A percentile compares a stretch with the other conserved stretches of the same genome.
Evolutionary conservation across 176 grass and related monocot genomes (phyloP).

Genomic region (Calamus simplicifolius): DNA sequence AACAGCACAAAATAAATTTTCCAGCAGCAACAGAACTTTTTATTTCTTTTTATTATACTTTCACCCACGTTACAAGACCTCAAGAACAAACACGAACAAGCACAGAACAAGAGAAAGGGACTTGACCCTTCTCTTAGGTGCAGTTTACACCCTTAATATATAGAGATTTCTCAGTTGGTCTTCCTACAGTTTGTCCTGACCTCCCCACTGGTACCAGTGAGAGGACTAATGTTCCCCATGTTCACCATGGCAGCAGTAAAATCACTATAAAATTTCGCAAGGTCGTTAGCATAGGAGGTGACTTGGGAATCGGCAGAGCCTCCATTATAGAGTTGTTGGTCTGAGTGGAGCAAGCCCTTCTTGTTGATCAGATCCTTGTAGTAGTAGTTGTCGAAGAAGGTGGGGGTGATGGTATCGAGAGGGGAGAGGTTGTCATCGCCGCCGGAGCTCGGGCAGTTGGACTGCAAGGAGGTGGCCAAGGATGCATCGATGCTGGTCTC

Average conservation of each 20-base stretch:
- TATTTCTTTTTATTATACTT: too few relatives aligned
- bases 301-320: conserved; percentile 36
- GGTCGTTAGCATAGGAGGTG: conserved; percentile 22
- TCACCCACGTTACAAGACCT: too few relatives aligned
- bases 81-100: too few relatives aligned
- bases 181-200: conserved; percentile 51
- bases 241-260: conserved; percentile 37
- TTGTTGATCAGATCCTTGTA: conserved; percentile 34
- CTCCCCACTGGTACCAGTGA: conserved; percentile 44
- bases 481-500: conserved; percentile 47
- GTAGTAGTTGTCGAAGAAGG: conserved; percentile 33
- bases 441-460: conserved; percentile 36
- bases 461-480: conserved; percentile 25
- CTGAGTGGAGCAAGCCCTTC: conserved; percentile 45
- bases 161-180: conserved; percentile 17
- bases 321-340: conserved; percentile 49
- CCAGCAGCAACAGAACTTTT: too few relatives aligned
- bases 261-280: conserved; percentile 18
- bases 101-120: background rate
- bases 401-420: conserved; percentile 32
- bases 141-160: background rate
- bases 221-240: conserved; percentile 50
- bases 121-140: conserved; percentile 11
- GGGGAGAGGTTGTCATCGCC: conserved; percentile 51
- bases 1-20: too few relatives aligned